These are phyloP conservation scores for Elsinoe arachidis DNA, from an alignment of 2,329 filamentous ascomycete species.

Conservation along the genomic window DNA sequence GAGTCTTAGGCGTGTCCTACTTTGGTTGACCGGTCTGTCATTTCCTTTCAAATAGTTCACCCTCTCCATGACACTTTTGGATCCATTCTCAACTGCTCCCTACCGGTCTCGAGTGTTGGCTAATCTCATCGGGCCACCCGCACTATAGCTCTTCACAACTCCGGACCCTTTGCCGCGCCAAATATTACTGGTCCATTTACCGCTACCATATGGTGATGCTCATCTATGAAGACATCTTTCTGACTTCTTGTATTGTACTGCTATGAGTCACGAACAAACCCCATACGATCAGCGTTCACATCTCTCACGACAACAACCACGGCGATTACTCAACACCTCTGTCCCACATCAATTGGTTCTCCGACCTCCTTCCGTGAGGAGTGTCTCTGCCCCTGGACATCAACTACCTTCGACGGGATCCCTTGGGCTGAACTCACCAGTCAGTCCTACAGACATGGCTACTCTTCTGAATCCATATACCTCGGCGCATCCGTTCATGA, in stretches of 20 bases:
- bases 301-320: not conserved
- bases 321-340: not conserved
- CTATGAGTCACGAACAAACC: not conserved
- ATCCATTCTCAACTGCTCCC: not conserved
- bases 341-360: not conserved
- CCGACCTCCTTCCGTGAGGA: not conserved
- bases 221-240: not conserved
- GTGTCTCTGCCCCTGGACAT: not conserved
- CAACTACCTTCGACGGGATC: not conserved
- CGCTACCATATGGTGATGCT: not conserved
- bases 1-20: not conserved
- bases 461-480: not conserved
- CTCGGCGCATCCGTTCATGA: not conserved
- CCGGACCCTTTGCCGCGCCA: not conserved
- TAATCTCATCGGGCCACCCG: conserved; percentile 4
- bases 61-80: not conserved
- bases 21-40: not conserved
- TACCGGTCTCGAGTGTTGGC: not conserved
- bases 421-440: not conserved
- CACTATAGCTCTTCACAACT: not conserved
- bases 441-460: conserved; percentile 8
- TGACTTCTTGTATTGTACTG: not conserved
- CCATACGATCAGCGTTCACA: not conserved
- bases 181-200: not conserved
- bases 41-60: conserved; percentile 4